Base-by-base conservation (phyloP, 306 rosid species). In the Notholithocarpus densiflorus region DNA sequence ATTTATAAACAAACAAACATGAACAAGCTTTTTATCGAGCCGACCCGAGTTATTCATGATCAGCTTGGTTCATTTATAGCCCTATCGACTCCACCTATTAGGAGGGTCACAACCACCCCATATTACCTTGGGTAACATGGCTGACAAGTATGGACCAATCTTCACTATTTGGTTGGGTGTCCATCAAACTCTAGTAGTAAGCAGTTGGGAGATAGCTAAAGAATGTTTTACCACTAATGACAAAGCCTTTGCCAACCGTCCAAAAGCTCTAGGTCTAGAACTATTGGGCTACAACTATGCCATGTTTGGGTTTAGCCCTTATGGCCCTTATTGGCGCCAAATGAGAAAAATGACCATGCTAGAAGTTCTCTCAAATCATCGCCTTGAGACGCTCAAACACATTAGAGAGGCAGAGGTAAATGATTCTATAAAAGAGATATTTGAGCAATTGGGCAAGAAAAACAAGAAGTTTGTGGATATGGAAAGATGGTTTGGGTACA, bases 401-500 rank as follows among this genome's bases (percentile, higher is more conserved):
- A 76, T 82, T 17, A 32, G n/a, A 21, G 81, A 48, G 18, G 57
- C 70, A 0, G 85, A 84, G 59, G 79, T 84, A 57, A 56, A 68
- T 9, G 19, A 4, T 0, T 73, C 84, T 11, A 31, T 79, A 17
- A 82, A 72, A 60, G 75, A 79, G 6, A 76, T 83, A 17, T 79
- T 76, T 5, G 18, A 19, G 0, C 3, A 23, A 11, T 70, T 71
- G 59, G 19, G 19, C 0, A 66, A 72, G 23, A 32, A 20, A 43
- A 62, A 27, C 70, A 60, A 73, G 1, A 40, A 4, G 0, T 12
- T 24, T 12, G 80, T 71, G 1, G 88, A 87, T 52, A 76, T 84
- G 88, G 32, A 77, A 18, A 57, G 64, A 31, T 87, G 88, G 88
- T 84, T 84, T 54, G 82, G 73, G 29, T 23, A 82, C 20, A 74